Evolutionary conservation across 2,329 filamentous ascomycete genomes (phyloP).

Genomic region (Diaporthe vexans): DNA sequence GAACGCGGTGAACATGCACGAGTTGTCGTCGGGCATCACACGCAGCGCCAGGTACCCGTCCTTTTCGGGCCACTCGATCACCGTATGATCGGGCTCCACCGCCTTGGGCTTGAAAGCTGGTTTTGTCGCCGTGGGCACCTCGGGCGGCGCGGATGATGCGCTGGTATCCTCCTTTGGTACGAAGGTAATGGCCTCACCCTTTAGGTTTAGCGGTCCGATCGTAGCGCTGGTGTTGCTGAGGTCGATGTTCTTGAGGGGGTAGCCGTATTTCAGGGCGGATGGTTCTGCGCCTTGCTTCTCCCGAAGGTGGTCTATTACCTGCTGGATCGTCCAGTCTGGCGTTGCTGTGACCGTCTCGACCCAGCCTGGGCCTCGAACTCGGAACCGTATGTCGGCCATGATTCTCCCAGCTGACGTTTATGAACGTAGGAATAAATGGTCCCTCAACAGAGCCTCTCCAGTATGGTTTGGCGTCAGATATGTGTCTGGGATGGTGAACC

Average conservation of each 20-base stretch:
- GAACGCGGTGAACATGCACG: slow-evolving; percentile 92
- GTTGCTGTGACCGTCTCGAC: slow-evolving; percentile 78
- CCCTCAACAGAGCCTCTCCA: too few relatives aligned
- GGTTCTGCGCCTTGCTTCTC: slow-evolving; percentile 73
- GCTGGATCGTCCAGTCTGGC: slow-evolving; percentile 75
- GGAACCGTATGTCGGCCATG: slow-evolving; percentile 73
- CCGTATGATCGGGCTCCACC: slow-evolving; percentile 58
- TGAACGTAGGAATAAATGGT: too few relatives aligned
- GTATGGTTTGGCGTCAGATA: background rate
- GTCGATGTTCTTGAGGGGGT: slow-evolving; percentile 80
- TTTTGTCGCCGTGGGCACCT: slow-evolving; percentile 40
- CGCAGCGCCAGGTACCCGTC: slow-evolving; percentile 78
- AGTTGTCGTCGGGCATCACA: slow-evolving; percentile 98
- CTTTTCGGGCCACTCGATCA: slow-evolving; percentile 63
- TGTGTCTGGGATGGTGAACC: background rate
- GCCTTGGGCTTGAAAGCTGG: slow-evolving; percentile 49
- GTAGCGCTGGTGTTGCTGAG: slow-evolving; percentile 65
- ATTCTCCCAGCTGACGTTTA: background rate
- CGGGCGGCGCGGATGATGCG: slow-evolving; percentile 28
- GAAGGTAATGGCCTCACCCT: slow-evolving; percentile 66
- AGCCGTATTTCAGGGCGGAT: slow-evolving; percentile 88
- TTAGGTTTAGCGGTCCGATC: slow-evolving; percentile 63
- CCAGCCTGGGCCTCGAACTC: slow-evolving; percentile 81
- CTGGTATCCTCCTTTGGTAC: slow-evolving; percentile 55
- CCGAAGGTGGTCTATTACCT: slow-evolving; percentile 72